Evolutionary conservation across 73 alveolate species (phyloP), one percentile per base, ranked within the genome.

Genomic region (Blepharisma stoltei): DNA sequence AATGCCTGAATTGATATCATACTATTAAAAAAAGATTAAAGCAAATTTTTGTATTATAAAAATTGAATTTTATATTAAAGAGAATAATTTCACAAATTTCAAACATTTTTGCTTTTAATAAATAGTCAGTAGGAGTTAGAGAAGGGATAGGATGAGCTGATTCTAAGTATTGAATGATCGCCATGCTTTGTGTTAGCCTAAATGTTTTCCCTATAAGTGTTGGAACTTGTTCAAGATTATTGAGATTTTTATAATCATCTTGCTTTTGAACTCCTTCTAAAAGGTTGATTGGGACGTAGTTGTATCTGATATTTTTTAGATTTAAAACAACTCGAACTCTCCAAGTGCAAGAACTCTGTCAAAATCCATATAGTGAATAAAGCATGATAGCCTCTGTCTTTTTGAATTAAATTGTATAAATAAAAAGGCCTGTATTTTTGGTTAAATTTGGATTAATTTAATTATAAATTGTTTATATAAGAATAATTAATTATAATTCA

Each of bases 1-100:
- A 41, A 78, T 87, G n/a, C 91, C 94, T 43, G 89, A 49, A 70
- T 87, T 87, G 50, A 83, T n/a, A n/a, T n/a, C n/a, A n/a, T n/a
- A n/a, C n/a, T n/a, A n/a, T n/a, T n/a, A n/a, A n/a, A n/a, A n/a
- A n/a, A n/a, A n/a, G n/a, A n/a, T n/a, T n/a, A n/a, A n/a, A n/a
- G n/a, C n/a, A n/a, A n/a, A n/a, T n/a, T n/a, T n/a, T n/a, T n/a
- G n/a, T n/a, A n/a, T n/a, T n/a, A n/a, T n/a, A n/a, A n/a, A n/a
- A n/a, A n/a, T n/a, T n/a, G n/a, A n/a, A n/a, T n/a, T n/a, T n/a
- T n/a, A n/a, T n/a, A n/a, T n/a, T n/a, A n/a, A n/a, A n/a, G n/a
- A n/a, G n/a, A n/a, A n/a, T 45, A 6, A 70, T 66, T 54, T 87
- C 94, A 50, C 84, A 55, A 6, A 87, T 25, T 54, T 67, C 69